Evolutionary conservation across 2,329 filamentous ascomycete genomes (phyloP).

Genomic region (Botrytis hyacinthi): DNA sequence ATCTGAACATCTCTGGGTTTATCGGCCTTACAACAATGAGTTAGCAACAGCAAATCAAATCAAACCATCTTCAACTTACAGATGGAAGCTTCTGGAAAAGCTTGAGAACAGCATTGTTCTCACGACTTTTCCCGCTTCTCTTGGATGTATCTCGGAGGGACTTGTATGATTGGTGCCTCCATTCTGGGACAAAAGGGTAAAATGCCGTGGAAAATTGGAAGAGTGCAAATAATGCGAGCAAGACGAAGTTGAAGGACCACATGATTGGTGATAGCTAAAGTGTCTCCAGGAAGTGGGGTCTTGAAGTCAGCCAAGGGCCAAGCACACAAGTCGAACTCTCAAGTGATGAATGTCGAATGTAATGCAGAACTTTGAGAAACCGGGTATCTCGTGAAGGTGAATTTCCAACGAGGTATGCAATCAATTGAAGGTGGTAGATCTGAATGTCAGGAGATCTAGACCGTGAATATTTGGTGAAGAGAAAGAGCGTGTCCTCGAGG

Average conservation of each 20-base stretch:
- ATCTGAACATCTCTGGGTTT: conserved; percentile 29
- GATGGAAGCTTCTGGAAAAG: conserved; percentile 27
- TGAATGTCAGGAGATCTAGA: background rate
- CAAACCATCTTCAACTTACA: conserved; percentile 21
- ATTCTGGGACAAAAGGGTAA: conserved; percentile 32
- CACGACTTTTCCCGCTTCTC: conserved; percentile 2
- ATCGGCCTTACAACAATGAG: conserved; percentile 17
- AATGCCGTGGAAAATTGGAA: conserved; percentile 29
- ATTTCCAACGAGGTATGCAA: background rate
- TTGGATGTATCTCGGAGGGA: background rate
- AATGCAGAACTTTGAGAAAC: background rate
- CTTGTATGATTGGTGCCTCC: conserved; percentile 25
- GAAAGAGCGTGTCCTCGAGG: background rate
- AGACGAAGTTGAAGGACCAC: conserved; percentile 1
- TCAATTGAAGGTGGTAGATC: background rate
- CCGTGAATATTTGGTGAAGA: background rate
- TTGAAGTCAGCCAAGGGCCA: background rate
- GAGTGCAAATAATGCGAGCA: conserved; percentile 6
- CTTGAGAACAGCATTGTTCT: conserved; percentile 21
- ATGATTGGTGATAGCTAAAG: background rate
- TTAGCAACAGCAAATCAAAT: conserved; percentile 11
- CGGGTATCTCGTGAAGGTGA: background rate
- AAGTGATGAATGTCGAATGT: background rate
- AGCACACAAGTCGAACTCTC: background rate
- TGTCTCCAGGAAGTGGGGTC: background rate